phyloP scores from a whole-genome alignment of 306 rosid genomes.

The Citrullus amarus region DNA sequence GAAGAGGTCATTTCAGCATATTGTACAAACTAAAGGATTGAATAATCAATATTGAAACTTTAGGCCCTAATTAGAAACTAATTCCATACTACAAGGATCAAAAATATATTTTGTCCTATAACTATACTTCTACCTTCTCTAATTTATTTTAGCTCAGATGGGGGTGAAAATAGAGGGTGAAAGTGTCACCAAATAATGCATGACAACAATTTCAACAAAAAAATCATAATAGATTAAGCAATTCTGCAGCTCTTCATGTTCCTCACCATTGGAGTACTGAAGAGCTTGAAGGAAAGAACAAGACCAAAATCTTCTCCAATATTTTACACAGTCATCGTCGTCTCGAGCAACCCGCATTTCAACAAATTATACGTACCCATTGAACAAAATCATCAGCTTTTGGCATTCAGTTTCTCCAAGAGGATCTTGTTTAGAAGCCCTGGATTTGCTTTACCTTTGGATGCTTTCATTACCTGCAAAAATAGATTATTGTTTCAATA shows the following conservation, averaged over 20 bases:
- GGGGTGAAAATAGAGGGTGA: neutral
- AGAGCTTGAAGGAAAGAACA: neutral
- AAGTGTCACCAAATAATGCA: neutral
- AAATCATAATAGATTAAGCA: neutral
- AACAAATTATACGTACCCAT: neutral
- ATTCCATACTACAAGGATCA: neutral
- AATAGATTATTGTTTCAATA: neutral
- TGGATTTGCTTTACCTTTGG: slow-evolving; percentile 96
- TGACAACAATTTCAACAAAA: neutral
- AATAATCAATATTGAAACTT: neutral
- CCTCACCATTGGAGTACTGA: neutral
- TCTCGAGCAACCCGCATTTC: neutral
- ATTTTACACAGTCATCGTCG: neutral
- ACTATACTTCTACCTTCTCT: neutral
- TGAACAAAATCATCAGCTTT: slow-evolving; percentile 31
- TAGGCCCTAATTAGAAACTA: neutral
- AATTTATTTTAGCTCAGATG: neutral
- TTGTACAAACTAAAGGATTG: neutral
- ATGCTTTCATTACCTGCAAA: slow-evolving; percentile 67
- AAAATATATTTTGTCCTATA: neutral
- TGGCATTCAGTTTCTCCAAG: slow-evolving; percentile 54
- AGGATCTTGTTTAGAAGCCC: slow-evolving; percentile 79
- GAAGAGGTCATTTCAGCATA: neutral
- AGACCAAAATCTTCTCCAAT: neutral
- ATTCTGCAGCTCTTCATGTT: neutral